A percentile compares a stretch with the other conserved stretches of the same genome.
Evolutionary conservation across 345 rosid genomes (phyloP).

Genomic region (Cardamine occulta): DNA sequence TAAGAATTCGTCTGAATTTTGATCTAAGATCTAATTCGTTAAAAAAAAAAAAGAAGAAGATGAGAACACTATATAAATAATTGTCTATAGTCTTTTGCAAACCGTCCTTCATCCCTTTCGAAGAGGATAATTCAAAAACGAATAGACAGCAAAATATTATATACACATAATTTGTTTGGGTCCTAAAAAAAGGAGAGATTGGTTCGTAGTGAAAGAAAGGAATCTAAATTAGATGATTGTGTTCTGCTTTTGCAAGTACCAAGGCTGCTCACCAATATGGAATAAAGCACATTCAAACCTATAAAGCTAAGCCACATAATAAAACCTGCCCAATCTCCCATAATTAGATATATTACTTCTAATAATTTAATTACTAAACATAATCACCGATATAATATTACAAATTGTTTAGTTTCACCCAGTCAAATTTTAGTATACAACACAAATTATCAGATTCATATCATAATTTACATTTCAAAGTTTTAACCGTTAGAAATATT

Average conservation of each 20-base stretch:
- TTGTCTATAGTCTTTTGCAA: background rate
- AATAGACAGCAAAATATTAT: constrained; percentile 11
- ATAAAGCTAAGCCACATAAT: constrained; percentile 43
- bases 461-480: background rate
- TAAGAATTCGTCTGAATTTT: background rate
- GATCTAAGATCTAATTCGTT: background rate
- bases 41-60: background rate
- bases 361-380: background rate
- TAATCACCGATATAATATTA: constrained; percentile 1
- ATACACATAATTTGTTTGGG: background rate
- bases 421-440: background rate
- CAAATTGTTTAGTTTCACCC: background rate
- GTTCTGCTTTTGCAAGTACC: constrained; percentile 69
- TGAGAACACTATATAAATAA: background rate
- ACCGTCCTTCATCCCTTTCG: constrained; percentile 4
- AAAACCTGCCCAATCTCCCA: constrained; percentile 25
- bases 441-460: background rate
- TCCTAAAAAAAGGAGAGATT: constrained; percentile 35
- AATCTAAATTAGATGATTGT: constrained; percentile 53
- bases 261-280: constrained; percentile 62
- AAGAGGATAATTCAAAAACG: constrained; percentile 18
- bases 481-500: background rate
- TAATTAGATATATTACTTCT: constrained; percentile 5
- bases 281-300: constrained; percentile 70
- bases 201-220: constrained; percentile 66